Base-by-base conservation (phyloP, 2,329 filamentous ascomycete genomes). In the Lachnellula subtilissima region DNA sequence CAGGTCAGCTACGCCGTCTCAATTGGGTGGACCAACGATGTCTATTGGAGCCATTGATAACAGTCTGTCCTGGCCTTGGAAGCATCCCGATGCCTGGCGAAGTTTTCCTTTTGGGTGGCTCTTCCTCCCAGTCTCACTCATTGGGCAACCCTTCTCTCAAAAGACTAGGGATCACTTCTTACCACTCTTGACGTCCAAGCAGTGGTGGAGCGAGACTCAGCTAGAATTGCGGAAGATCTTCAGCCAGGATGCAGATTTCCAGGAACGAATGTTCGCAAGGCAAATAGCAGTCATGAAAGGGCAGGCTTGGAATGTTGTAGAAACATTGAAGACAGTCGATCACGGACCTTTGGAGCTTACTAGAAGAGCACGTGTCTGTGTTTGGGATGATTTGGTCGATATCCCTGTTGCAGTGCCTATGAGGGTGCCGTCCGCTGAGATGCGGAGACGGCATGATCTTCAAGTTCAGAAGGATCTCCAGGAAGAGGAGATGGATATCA, bases 221-320 rank as follows among this genome's bases (percentile, higher is more conserved):
- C 77, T 90, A 57, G 89, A 91, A 22, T 77, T 99, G 40, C 89
- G 94, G 53, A 83, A 85, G 59, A 86, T 97, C 47, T 99, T 99
- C 71, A 87, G 90, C 63, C 84, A 95, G 69, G 94, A 99, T 71
- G 85, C 87, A 2, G 94, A 99, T 73, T 99, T 99, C 72, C 91
- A 97, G 71, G 94, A 99, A 75, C 88, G 90, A 73, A 99, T 99
- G 94, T 99, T 96, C 74, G 91, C 91, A n/a, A 86, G 90, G 63
- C 94, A 99, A 69, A 95, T 99, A 59, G 93, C 94, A 1, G 94
- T 99, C 57, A 96, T 99, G 91, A 99, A 99, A 74, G 94, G 94
- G 11, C 94, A 99, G 70, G 94, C 94, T 0, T 99, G 94, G 91
- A 99, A 99, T 70, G 94, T 99, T 0, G 94, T 99, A 4, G 94